phyloP scores from a whole-genome alignment of 441 rosid species.

The Oxalis stricta region DNA sequence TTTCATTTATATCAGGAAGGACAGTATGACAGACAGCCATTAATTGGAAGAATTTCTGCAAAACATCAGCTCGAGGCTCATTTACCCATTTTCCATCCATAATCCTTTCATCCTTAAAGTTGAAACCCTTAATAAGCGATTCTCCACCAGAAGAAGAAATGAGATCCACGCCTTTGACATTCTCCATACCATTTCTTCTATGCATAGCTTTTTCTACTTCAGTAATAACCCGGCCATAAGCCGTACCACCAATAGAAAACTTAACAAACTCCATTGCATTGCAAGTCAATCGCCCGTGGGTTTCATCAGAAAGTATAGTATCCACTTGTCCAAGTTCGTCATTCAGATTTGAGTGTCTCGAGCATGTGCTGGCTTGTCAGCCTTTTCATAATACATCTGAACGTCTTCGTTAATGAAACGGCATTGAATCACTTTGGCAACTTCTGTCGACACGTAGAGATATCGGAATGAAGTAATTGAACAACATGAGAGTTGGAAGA shows the following conservation, averaged over 20 bases:
- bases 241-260: conserved; percentile 55
- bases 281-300: conserved; percentile 66
- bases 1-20: conserved; percentile 54
- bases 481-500: conserved; percentile 45
- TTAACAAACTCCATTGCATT: conserved; percentile 77
- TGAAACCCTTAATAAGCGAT: conserved; percentile 42
- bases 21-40: conserved; percentile 68
- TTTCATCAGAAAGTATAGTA: conserved; percentile 57
- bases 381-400: conserved; percentile 55
- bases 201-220: conserved; percentile 58
- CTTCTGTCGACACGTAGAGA: conserved; percentile 63
- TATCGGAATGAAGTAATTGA: conserved; percentile 45
- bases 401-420: conserved; percentile 55
- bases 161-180: conserved; percentile 8
- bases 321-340: conserved; percentile 73
- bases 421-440: conserved; percentile 62
- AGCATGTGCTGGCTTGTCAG: conserved; percentile 54
- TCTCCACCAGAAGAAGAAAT: conserved; percentile 12
- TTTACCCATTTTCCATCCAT: conserved; percentile 50
- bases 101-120: conserved; percentile 48
- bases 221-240: conserved; percentile 56
- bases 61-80: conserved; percentile 27
- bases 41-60: conserved; percentile 48
- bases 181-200: conserved; percentile 22
- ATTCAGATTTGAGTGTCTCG: conserved; percentile 61